Conservation (phyloP, 441 rosid species). For the Viola pubescens region DNA sequence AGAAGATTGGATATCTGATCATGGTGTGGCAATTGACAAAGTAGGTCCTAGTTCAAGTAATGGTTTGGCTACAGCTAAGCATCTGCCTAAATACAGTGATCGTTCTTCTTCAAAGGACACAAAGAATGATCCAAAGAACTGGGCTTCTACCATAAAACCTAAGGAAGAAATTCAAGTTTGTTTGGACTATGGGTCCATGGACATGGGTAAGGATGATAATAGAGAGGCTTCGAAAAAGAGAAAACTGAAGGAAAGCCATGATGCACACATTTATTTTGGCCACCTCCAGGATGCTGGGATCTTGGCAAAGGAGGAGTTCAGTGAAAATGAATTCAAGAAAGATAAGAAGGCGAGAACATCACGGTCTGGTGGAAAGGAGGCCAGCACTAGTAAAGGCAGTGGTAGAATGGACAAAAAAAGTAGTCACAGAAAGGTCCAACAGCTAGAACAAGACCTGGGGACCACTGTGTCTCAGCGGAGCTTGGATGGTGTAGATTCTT, state of each 20-base stretch:
- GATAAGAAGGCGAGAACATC: slow-evolving; percentile 56
- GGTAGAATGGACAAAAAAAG: slow-evolving; percentile 47
- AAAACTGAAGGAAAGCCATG: slow-evolving; percentile 44
- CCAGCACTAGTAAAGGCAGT: slow-evolving; percentile 45
- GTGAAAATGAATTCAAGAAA: slow-evolving; percentile 44
- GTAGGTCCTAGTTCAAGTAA: slow-evolving; percentile 4
- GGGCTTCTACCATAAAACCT: slow-evolving; percentile 33
- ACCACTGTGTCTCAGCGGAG: slow-evolving; percentile 34
- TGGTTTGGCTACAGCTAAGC: slow-evolving; percentile 14
- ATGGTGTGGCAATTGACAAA: neutral
- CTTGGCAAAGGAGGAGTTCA: slow-evolving; percentile 39
- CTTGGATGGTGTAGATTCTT: slow-evolving; percentile 43
- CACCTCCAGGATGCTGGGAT: slow-evolving; percentile 30
- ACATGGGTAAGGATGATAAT: slow-evolving; percentile 32
- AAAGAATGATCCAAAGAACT: slow-evolving; percentile 31
- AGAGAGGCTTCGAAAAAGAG: slow-evolving; percentile 44
- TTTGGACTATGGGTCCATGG: slow-evolving; percentile 29
- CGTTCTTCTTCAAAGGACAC: slow-evolving; percentile 28
- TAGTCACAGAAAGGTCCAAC: slow-evolving; percentile 34
- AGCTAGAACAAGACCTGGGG: slow-evolving; percentile 32
- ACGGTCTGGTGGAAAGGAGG: slow-evolving; percentile 53
- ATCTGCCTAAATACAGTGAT: slow-evolving; percentile 30
- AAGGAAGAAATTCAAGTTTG: slow-evolving; percentile 43
- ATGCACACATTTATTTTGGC: slow-evolving; percentile 23
- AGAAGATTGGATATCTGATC: slow-evolving; percentile 11